Evolutionary conservation across 1,284 basidiomycete species (phyloP).

Genomic region (Melampsora americana): DNA sequence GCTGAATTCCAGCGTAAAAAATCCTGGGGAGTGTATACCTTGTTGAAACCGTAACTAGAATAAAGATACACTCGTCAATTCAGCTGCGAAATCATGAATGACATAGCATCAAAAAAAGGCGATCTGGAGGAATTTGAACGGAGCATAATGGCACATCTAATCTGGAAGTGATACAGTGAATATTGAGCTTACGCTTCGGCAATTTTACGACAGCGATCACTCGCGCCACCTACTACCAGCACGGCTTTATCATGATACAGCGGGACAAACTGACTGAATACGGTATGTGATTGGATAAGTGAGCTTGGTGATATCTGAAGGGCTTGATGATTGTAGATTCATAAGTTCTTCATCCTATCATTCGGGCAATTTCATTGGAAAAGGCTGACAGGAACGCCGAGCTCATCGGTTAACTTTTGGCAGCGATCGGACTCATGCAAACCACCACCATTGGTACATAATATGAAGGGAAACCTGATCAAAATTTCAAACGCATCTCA

Average conservation of each 20-base stretch:
- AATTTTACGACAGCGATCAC: constrained; percentile 24
- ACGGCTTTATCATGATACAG: constrained; percentile 17
- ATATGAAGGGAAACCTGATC: constrained; percentile 35
- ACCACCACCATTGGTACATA: constrained; percentile 41
- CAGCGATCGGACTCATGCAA: constrained; percentile 20
- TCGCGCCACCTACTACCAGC: constrained; percentile 24
- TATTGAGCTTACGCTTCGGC: constrained; percentile 16
- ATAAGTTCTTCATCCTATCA: background rate
- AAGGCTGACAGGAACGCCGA: constrained; percentile 27
- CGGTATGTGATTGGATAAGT: constrained; percentile 38
- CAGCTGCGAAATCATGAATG: background rate
- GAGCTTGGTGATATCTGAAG: constrained; percentile 14
- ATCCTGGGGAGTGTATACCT: constrained; percentile 41
- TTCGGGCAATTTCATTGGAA: background rate
- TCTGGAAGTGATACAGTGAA: background rate
- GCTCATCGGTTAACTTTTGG: constrained; percentile 24
- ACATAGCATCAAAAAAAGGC: background rate
- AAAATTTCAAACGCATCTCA: too few relatives aligned
- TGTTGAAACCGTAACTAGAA: constrained; percentile 28
- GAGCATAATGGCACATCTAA: background rate
- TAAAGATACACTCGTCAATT: background rate
- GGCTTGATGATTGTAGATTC: background rate
- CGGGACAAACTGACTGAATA: constrained; percentile 28
- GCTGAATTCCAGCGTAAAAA: constrained; percentile 31
- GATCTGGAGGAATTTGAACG: background rate